A percentile compares a stretch with the other conserved stretches of the same genome.
Conservation (phyloP, 2,329 filamentous ascomycete genomes). For the Thielaviopsis populi region DNA sequence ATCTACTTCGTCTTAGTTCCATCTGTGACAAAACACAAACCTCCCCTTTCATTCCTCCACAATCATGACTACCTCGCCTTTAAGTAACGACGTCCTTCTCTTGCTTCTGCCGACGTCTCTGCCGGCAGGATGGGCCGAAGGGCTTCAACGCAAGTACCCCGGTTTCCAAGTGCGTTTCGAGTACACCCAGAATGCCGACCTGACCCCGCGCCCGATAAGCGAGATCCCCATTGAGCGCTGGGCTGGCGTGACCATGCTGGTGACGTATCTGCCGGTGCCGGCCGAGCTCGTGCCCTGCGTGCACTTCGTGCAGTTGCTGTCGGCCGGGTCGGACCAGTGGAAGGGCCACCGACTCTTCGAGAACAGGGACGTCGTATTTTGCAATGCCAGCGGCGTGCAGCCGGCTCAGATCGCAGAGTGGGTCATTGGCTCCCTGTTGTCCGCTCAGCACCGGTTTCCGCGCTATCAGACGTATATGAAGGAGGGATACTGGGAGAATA, state of each 20-base stretch:
- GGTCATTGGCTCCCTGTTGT: slow-evolving; percentile 37
- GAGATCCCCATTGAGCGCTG: slow-evolving; percentile 28
- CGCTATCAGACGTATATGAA: slow-evolving; percentile 32
- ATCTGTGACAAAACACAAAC: background rate
- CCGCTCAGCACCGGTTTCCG: slow-evolving; percentile 35
- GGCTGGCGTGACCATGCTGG: slow-evolving; percentile 34
- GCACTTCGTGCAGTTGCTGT: slow-evolving; percentile 38
- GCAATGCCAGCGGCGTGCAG: slow-evolving; percentile 43
- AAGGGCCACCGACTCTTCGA: slow-evolving; percentile 32
- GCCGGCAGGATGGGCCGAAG: slow-evolving; percentile 24
- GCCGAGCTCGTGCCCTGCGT: slow-evolving; percentile 32
- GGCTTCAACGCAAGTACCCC: slow-evolving; percentile 28
- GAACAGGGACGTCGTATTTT: slow-evolving; percentile 36
- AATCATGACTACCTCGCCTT: background rate
- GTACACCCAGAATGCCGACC: slow-evolving; percentile 22
- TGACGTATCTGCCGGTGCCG: slow-evolving; percentile 32
- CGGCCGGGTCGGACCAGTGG: slow-evolving; percentile 39
- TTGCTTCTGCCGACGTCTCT: slow-evolving; percentile 26
- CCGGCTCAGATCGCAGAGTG: slow-evolving; percentile 44
- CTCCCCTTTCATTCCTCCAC: background rate
- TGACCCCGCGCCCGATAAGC: slow-evolving; percentile 21
- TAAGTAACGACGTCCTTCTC: slow-evolving; percentile 30
- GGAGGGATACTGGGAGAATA: slow-evolving; percentile 30
- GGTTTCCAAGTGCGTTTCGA: slow-evolving; percentile 27
- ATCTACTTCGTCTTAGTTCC: background rate